Base-by-base conservation (phyloP, 352 stramenopile species). In the Saprolegnia diclina region DNA sequence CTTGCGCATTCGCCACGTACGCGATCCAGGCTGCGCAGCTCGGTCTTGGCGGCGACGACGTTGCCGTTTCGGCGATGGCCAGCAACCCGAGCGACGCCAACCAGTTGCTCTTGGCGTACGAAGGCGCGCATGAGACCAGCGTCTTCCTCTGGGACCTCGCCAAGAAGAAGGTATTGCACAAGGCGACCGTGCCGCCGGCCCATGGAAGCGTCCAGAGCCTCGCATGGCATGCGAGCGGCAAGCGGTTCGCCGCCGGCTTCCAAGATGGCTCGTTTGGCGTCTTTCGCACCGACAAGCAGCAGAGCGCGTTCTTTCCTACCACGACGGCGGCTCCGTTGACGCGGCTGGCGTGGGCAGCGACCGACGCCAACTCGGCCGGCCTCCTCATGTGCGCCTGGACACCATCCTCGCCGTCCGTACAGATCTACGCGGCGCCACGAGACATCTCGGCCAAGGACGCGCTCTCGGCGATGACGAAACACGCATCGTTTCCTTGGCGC, bases 201-300 rank as follows among this genome's bases (percentile, higher is more conserved):
- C 18, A 37, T 1, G 73, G 61, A 46, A 83, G 78, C 0, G 78
- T 84, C 4, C 80, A 81, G 56, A 82, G 72, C 11, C 57, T 93
- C 1, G 78, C 83, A n/a, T 93, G 85, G 85, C 85, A 93, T 68
- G 80, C 77, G 5, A 89, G 74, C 59, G 85, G 85, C 11, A 93
- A 93, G 73, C 71, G 82, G 32, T 93, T 93, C 65, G 85, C 85
- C 0, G 83, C 71, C 0, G 83, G 81, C 19, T 93, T 85, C 71
- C 81, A 86, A 32, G 72, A 77, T 19, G 85, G 85, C 32, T 79
- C 81, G 10, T 80, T 91, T 71, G 81, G 74, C 0, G 64, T 89
- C 7, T 90, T 82, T 50, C 79, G 81, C 9, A 44, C 71, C 1
- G 85, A 93, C 52, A 93, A 90, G 71, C 53, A 59, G 22, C 63